A percentile compares a stretch with the other conserved stretches of the same genome.
phyloP scores from a whole-genome alignment of 768 basidiomycete genomes.

The Clitopilus hobsonii region DNA sequence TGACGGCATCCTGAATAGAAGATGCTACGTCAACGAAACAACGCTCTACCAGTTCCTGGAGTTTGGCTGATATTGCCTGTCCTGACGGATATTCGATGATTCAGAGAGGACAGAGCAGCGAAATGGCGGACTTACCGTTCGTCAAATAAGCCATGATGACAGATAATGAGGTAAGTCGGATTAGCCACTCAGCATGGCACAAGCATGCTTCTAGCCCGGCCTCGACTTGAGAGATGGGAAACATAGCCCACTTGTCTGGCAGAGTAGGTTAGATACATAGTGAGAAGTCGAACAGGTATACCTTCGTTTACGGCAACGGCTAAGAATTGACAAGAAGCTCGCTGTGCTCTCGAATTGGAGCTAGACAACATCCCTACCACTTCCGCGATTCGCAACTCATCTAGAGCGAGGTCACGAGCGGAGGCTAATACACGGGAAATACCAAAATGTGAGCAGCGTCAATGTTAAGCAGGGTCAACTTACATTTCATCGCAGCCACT shows the following conservation, averaged over 20 bases:
- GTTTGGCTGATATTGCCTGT: no score
- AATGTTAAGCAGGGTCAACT: no score
- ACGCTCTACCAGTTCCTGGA: no score
- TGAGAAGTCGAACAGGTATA: not conserved
- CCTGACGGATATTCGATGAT: no score
- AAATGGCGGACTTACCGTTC: no score
- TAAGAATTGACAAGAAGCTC: not conserved
- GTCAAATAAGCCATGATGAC: not conserved
- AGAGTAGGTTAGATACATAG: not conserved
- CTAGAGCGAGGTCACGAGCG: no score
- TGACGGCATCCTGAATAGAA: not conserved
- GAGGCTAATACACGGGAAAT: no score
- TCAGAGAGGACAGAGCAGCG: no score
- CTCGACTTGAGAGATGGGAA: not conserved
- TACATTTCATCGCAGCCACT: not conserved
- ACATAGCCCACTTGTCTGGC: not conserved
- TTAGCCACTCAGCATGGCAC: not conserved
- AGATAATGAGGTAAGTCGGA: not conserved
- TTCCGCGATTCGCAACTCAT: no score
- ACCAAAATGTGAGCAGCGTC: not conserved
- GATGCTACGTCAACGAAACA: not conserved
- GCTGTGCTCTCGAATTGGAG: not conserved
- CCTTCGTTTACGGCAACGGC: not conserved
- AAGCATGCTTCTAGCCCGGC: not conserved
- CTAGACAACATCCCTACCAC: no score